Evolutionary conservation across 257 asterid genomes (phyloP), one percentile per base, ranked within the genome.

Genomic region (Oldenlandia corymbosa): DNA sequence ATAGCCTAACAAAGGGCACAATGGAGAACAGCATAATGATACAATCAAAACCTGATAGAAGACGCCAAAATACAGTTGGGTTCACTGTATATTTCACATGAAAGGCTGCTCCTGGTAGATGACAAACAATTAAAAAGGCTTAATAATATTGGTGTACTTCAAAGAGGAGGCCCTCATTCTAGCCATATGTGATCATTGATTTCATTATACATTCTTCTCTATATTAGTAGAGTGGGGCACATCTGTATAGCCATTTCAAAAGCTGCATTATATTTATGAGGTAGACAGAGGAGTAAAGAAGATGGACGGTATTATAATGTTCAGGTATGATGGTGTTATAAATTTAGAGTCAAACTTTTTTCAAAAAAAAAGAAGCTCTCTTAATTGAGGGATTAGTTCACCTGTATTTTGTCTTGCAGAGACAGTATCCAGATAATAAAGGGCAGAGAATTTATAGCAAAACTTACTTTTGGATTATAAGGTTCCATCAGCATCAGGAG

Each of bases 41-140:
- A 18, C 72, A 68, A 67, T 77, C 73, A 75, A n/a, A n/a, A 78
- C 78, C 80, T 68, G 71, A 72, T 65, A 74, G 58, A 84, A 84
- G 74, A 80, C 65, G 85, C 91, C 95, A 88, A 80, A 77, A 66
- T 78, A 85, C 95, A 91, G 91, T 80, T 85, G 96, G 93, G 81
- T 81, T 78, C 96, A 75, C 76, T 88, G 86, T 82, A 78, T 46
- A 59, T 68, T 83, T 83, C 97, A 90, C 95, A 90, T 87, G 95
- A 85, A 83, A 87, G 88, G 79, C 86, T 83, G 95, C 79, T 84
- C 83, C 69, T 71, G 75, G 80, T 74, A 80, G 88, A 76, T 84
- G 81, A 74, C 83, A 82, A 77, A 75, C 70, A 83, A 82, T 88
- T 88, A 79, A 83, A n/a, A 34, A 79, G 79, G 70, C 61, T 49